Evolutionary conservation across 495 filamentous ascomycete species (phyloP).

Genomic region (Elasticomyces elasticus): DNA sequence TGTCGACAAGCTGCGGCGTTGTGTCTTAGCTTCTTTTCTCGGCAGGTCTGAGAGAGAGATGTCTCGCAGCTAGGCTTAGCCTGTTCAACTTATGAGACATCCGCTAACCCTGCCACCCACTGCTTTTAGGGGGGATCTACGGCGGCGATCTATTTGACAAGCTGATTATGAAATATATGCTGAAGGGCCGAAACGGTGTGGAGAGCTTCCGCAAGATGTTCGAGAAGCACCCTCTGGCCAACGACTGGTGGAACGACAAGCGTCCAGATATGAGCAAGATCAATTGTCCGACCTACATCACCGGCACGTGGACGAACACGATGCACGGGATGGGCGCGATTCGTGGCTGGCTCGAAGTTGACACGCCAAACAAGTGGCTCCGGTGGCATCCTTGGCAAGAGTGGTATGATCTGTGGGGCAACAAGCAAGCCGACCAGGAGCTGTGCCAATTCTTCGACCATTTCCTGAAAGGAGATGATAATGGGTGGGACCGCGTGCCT

Average conservation of each 20-base stretch:
- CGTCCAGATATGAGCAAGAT: slow-evolving; percentile 16
- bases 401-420: slow-evolving; percentile 35
- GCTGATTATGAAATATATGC: slow-evolving; percentile 27
- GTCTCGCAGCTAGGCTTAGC: no score
- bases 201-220: slow-evolving; percentile 33
- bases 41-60: no score
- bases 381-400: slow-evolving; percentile 30
- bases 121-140: slow-evolving; percentile 31
- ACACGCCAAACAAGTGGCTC: slow-evolving; percentile 31
- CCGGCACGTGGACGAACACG: slow-evolving; percentile 26
- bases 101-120: no score
- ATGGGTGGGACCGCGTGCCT: slow-evolving; percentile 37
- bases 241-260: slow-evolving; percentile 20
- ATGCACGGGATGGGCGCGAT: slow-evolving; percentile 36
- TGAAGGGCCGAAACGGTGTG: slow-evolving; percentile 23
- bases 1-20: no score
- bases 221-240: slow-evolving; percentile 5
- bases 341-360: slow-evolving; percentile 29
- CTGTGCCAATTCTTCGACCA: slow-evolving; percentile 34
- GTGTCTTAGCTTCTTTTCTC: no score
- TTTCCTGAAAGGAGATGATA: slow-evolving; percentile 33
- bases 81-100: no score
- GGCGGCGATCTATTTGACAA: slow-evolving; percentile 3
- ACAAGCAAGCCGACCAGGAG: slow-evolving; percentile 24
- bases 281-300: slow-evolving; percentile 13